These are phyloP conservation scores for Trypanosoma melophagium DNA, from an alignment of 208 protist genomes.

Conservation along the genomic window DNA sequence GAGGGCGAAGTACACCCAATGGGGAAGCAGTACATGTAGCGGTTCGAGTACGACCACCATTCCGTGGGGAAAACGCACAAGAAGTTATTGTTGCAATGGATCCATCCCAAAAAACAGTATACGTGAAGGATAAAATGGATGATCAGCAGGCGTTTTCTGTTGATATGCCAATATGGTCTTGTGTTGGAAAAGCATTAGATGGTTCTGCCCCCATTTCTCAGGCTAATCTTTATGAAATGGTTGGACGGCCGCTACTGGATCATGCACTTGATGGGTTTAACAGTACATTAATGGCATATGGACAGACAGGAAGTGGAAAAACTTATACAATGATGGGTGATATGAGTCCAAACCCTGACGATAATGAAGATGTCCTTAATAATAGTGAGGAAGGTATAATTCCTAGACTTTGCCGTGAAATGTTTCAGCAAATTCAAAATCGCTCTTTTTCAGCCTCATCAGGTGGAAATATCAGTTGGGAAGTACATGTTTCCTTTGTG, in stretches of 20 bases:
- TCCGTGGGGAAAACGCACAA: slow-evolving; percentile 32
- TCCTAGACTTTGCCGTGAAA: slow-evolving; percentile 77
- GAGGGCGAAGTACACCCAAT: background rate
- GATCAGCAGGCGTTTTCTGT: slow-evolving; percentile 47
- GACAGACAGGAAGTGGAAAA: slow-evolving; percentile 90
- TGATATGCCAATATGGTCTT: slow-evolving; percentile 75
- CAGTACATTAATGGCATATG: slow-evolving; percentile 90
- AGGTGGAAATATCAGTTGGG: slow-evolving; percentile 68
- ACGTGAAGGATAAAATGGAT: slow-evolving; percentile 31
- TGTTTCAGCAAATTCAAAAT: slow-evolving; percentile 62
- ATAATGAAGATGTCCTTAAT: slow-evolving; percentile 23
- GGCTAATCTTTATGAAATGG: slow-evolving; percentile 68
- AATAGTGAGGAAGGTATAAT: slow-evolving; percentile 68
- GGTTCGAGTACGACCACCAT: slow-evolving; percentile 72
- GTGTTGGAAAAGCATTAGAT: slow-evolving; percentile 41
- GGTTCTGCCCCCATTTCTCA: slow-evolving; percentile 57
- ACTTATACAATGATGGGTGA: slow-evolving; percentile 91
- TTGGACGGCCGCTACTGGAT: slow-evolving; percentile 88
- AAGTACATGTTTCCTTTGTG: slow-evolving; percentile 82
- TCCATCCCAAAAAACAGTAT: slow-evolving; percentile 39
- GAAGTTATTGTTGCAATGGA: slow-evolving; percentile 79
- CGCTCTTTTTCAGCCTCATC: slow-evolving; percentile 41
- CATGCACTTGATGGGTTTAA: slow-evolving; percentile 92
- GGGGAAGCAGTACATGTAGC: slow-evolving; percentile 72
- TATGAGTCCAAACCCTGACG: slow-evolving; percentile 1